Evolutionary conservation across 2,329 filamentous ascomycete species (phyloP).

Genomic region (Aspergillus ibericus): DNA sequence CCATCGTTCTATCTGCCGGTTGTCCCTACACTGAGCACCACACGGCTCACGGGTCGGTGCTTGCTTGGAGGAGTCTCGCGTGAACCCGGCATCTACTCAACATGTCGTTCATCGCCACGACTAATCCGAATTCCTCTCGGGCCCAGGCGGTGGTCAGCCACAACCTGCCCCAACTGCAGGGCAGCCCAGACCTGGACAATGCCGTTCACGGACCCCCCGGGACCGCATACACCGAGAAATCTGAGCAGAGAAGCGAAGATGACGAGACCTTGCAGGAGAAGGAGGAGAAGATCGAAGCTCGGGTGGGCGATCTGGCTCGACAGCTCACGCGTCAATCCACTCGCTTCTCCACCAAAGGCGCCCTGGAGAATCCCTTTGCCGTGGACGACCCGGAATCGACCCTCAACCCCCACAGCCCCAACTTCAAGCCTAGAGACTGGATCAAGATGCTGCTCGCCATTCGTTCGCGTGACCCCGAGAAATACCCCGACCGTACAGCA

Average conservation of each 20-base stretch:
- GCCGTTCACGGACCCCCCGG: neutral
- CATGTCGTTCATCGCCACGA: slow-evolving; percentile 16
- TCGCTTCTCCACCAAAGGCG: slow-evolving; percentile 15
- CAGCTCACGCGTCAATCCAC: slow-evolving; percentile 25
- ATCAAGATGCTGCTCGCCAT: slow-evolving; percentile 22
- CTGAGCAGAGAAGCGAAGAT: slow-evolving; percentile 16
- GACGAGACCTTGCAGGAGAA: slow-evolving; percentile 13
- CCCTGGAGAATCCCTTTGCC: slow-evolving; percentile 20
- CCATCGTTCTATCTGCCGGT: neutral
- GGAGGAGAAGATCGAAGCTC: slow-evolving; percentile 9
- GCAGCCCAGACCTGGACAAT: slow-evolving; percentile 9
- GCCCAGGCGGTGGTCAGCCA: slow-evolving; percentile 20
- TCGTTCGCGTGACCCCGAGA: slow-evolving; percentile 21
- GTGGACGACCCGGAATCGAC: slow-evolving; percentile 20
- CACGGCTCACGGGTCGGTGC: neutral
- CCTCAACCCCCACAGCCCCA: slow-evolving; percentile 21
- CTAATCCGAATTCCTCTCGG: slow-evolving; percentile 10
- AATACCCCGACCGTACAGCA: slow-evolving; percentile 41
- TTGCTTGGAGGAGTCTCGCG: neutral
- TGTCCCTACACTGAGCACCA: neutral
- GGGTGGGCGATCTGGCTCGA: slow-evolving; percentile 13
- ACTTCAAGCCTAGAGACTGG: slow-evolving; percentile 24
- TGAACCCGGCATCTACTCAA: neutral
- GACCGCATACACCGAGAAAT: neutral
- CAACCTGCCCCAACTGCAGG: slow-evolving; percentile 9